These are phyloP conservation scores for Fusarium sp. DNA, from an alignment of 2,329 filamentous ascomycete genomes.

Conservation along the genomic window DNA sequence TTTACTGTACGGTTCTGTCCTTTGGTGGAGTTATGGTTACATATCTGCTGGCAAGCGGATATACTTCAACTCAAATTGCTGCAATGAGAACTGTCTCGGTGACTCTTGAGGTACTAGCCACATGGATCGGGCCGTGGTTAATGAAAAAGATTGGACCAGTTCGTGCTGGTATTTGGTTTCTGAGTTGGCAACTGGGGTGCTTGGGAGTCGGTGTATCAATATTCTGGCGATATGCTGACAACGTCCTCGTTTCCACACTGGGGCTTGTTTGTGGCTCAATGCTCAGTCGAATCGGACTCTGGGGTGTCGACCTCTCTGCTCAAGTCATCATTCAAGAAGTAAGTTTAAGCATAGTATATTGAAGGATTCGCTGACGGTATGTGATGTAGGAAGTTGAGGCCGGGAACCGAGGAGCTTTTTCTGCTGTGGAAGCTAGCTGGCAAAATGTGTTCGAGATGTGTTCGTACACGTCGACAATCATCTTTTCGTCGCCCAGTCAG, in stretches of 20 bases:
- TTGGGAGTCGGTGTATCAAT: conserved; percentile 60
- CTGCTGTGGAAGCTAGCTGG: conserved; percentile 73
- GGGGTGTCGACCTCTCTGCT: conserved; percentile 72
- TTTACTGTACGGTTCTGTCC: conserved; percentile 72
- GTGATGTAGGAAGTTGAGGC: conserved; percentile 64
- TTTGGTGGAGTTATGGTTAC: conserved; percentile 75
- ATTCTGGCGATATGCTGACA: conserved; percentile 55
- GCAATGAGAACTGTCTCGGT: conserved; percentile 66
- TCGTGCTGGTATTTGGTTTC: conserved; percentile 77
- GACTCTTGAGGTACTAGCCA: conserved; percentile 70
- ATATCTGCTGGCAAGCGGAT: conserved; percentile 69
- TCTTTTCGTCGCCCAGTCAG: conserved; percentile 72
- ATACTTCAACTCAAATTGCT: conserved; percentile 65
- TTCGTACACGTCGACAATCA: conserved; percentile 74
- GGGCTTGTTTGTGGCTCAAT: conserved; percentile 65
- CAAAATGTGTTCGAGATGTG: conserved; percentile 79
- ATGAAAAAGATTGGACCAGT: conserved; percentile 69
- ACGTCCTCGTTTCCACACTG: conserved; percentile 56
- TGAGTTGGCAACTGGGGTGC: conserved; percentile 75
- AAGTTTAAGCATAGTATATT: conserved; percentile 9
- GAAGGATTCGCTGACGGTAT: conserved; percentile 12
- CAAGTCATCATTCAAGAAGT: conserved; percentile 74
- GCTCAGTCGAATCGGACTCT: conserved; percentile 70
- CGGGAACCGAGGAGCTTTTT: conserved; percentile 75
- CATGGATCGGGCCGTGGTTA: conserved; percentile 69